A percentile compares a stretch with the other conserved stretches of the same genome.
Evolutionary conservation across 1,284 basidiomycete species (phyloP).

Genomic region (Fomitopsis pinicola): DNA sequence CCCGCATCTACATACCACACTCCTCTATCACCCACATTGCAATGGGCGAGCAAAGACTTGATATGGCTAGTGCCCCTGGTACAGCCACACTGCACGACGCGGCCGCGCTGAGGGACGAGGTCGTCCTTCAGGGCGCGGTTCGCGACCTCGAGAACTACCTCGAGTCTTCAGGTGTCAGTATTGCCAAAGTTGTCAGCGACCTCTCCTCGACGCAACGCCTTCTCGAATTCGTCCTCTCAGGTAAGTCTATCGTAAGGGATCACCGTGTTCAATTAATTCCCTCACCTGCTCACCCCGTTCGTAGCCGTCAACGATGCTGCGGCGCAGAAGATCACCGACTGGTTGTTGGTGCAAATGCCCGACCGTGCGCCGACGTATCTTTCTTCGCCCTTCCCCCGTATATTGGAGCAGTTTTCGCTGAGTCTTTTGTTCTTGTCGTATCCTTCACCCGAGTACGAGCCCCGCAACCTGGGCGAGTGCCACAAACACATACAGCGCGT

Average conservation of each 20-base stretch:
- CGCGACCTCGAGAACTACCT: slow-evolving; percentile 15
- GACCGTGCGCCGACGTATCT: neutral
- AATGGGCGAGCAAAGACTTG: neutral
- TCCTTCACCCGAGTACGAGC: slow-evolving; percentile 2
- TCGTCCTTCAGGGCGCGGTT: slow-evolving; percentile 10
- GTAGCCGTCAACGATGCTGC: slow-evolving; percentile 1
- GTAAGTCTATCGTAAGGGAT: slow-evolving; percentile 2
- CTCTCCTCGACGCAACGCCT: slow-evolving; percentile 1
- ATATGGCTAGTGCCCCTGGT: neutral
- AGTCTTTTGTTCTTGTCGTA: slow-evolving; percentile 9
- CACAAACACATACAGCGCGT: slow-evolving; percentile 10
- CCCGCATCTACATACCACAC: too few relatives aligned
- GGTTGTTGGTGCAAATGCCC: slow-evolving; percentile 5
- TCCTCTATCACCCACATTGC: neutral
- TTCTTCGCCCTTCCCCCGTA: slow-evolving; percentile 20
- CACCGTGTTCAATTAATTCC: neutral
- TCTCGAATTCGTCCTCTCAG: slow-evolving; percentile 11
- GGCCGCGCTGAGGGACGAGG: slow-evolving; percentile 13
- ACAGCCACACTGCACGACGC: slow-evolving; percentile 6
- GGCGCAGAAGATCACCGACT: neutral
- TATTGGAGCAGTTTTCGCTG: slow-evolving; percentile 28
- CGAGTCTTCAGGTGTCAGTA: slow-evolving; percentile 8
- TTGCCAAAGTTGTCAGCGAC: slow-evolving; percentile 3
- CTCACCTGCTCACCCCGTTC: neutral
- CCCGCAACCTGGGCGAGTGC: neutral